Base-by-base conservation (phyloP, 176 grass and related monocot species). In the Thinopyrum elongatum region DNA sequence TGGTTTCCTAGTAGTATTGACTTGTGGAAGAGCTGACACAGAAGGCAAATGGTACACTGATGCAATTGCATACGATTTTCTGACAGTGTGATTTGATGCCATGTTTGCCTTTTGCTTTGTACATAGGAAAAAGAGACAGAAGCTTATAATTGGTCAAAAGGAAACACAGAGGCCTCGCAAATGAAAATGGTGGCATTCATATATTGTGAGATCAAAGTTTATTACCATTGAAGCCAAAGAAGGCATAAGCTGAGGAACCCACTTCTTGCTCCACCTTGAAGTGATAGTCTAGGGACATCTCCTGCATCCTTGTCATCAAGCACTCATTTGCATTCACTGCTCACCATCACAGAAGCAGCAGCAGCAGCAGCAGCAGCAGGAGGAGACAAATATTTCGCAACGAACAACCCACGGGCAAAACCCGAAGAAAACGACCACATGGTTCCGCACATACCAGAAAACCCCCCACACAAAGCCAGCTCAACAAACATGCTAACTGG, bases 221-320 rank as follows among this genome's bases (percentile, higher is more conserved):
- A 51, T 84, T 84, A 93, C 94, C 91, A 16, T 95, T 93, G 91
- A 93, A 93, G 2, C 91, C 91, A 28, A 95, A 95, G 83, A 95
- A 95, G 59, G 88, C 83, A 27, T 90, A 82, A 21, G 71, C 75
- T 14, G 88, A 86, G 22, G 93, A 95, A 8, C 93, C 93, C 17
- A 80, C 90, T 82, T 95, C 90, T 76, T 95, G 93, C 78, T 95
- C 93, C 62, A 95, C 88, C 9, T 82, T 90, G 31, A 92, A 95
- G 86, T 95, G 93, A 83, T 95, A 95, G 80, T 95, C 90, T 75
- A 95, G 25, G 38, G 93, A 95, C 90, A 95, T 95, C 80, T 95
- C 93, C 82, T 95, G 93, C 88, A 95, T 92, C 64, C 90, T 92
- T 36, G 93, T 92, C 93, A 95, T 90, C 86, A 95, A 83, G 57